Conservation (phyloP, 148 eudicot species). For the Mesembryanthemum crystallinum region DNA sequence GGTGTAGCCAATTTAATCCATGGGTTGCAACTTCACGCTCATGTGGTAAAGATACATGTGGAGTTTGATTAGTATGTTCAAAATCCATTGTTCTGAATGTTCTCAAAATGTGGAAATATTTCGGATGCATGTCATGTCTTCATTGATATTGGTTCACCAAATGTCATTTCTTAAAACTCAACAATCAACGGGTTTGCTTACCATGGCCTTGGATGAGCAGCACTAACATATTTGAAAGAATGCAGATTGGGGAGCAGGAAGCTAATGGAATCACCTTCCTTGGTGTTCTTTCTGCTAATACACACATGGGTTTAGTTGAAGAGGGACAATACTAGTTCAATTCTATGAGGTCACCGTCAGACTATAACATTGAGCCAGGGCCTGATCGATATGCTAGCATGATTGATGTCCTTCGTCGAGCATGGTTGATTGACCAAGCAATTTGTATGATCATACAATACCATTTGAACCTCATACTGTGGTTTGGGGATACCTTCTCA, state of each 20-base stretch:
- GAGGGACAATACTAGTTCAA: conserved; percentile 46
- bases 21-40: conserved; percentile 52
- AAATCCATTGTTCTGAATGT: conserved; percentile 58
- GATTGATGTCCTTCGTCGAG: conserved; percentile 66
- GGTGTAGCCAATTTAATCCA: conserved; percentile 41
- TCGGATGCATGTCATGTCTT: conserved; percentile 45
- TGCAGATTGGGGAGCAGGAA: conserved; percentile 28
- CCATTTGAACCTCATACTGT: conserved; percentile 53
- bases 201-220: conserved; percentile 50
- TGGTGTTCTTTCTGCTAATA: conserved; percentile 59
- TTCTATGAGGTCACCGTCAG: conserved; percentile 46
- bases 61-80: conserved; percentile 49
- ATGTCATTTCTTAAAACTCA: conserved; percentile 55
- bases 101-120: conserved; percentile 59
- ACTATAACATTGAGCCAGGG: conserved; percentile 41
- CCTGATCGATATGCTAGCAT: conserved; percentile 66
- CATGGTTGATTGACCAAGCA: conserved; percentile 61
- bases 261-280: conserved; percentile 57
- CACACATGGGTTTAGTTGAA: conserved; percentile 51
- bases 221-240: conserved; percentile 38
- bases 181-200: conserved; percentile 55
- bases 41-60: conserved; percentile 37
- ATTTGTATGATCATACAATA: conserved; percentile 44
- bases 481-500: conserved; percentile 72
- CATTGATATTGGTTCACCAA: conserved; percentile 37